Conservation (phyloP, 495 filamentous ascomycete genomes). For the Extremus antarcticus region DNA sequence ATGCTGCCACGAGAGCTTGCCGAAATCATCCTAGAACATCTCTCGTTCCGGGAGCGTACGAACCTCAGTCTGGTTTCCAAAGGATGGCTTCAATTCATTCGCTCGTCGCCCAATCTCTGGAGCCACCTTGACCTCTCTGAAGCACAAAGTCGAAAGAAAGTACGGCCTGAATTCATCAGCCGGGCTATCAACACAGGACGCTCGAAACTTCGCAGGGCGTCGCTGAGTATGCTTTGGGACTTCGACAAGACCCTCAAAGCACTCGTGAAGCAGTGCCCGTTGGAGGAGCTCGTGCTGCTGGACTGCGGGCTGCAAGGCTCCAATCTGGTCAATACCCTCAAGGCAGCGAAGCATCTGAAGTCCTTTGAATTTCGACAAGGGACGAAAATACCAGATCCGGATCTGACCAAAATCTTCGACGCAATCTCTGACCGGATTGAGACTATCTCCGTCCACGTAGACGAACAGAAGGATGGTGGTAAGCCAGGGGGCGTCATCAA, state of each 20-base stretch:
- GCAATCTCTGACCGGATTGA: not conserved
- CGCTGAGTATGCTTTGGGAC: slow-evolving; percentile 10
- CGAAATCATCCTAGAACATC: slow-evolving; percentile 25
- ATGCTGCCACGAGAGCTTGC: slow-evolving; percentile 27
- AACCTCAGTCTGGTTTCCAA: slow-evolving; percentile 43
- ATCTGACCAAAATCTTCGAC: not conserved
- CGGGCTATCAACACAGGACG: slow-evolving; percentile 14
- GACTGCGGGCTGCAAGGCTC: slow-evolving; percentile 4
- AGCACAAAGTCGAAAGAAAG: slow-evolving; percentile 28
- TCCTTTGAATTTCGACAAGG: not conserved
- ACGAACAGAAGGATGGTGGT: not conserved
- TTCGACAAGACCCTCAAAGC: slow-evolving; percentile 10
- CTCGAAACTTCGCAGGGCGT: slow-evolving; percentile 6
- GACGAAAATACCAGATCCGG: not conserved
- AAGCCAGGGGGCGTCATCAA: not conserved
- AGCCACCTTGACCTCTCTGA: slow-evolving; percentile 40
- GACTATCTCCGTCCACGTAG: not conserved
- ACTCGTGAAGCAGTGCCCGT: slow-evolving; percentile 5
- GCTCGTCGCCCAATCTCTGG: slow-evolving; percentile 38
- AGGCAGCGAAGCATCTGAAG: slow-evolving; percentile 2
- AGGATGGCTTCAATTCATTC: slow-evolving; percentile 40
- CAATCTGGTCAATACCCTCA: not conserved
- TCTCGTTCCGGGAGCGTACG: slow-evolving; percentile 30
- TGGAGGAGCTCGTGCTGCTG: slow-evolving; percentile 5
- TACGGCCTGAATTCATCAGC: slow-evolving; percentile 21